A percentile compares a stretch with the other conserved stretches of the same genome.
Conservation (phyloP, 139 green algal species). For the Chlorella vulgaris region DNA sequence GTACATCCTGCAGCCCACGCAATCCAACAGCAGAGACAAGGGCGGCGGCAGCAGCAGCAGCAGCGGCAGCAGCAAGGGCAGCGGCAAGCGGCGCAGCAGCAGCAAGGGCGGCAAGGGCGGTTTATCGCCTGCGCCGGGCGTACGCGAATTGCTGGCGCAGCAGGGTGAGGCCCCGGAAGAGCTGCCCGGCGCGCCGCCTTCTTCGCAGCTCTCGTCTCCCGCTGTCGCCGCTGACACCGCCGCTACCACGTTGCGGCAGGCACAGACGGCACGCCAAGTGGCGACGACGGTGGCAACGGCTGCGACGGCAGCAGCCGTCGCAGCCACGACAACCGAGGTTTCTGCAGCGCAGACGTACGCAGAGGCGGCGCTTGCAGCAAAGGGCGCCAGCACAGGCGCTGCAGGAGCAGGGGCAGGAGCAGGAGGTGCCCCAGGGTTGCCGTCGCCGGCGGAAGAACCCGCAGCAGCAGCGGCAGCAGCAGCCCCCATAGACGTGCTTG, state of each 20-base stretch:
- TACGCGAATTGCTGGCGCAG: slow-evolving; percentile 3
- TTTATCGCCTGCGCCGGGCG: background rate
- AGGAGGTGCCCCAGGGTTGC: background rate
- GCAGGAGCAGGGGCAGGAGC: background rate
- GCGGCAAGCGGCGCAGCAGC: background rate
- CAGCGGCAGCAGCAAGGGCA: background rate
- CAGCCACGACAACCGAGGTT: background rate
- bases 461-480: background rate
- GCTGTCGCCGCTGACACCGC: background rate
- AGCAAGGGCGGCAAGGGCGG: background rate
- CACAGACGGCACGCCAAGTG: background rate
- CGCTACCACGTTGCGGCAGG: background rate
- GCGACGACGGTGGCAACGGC: background rate
- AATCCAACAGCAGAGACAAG: background rate
- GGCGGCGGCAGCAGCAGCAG: background rate
- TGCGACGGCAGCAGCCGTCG: background rate
- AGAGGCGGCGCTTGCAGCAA: background rate
- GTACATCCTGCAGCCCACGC: slow-evolving; percentile 15
- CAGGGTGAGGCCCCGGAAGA: background rate
- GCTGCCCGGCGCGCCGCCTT: no score
- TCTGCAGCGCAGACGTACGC: background rate
- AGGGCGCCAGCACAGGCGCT: background rate
- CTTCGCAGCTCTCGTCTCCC: no score
- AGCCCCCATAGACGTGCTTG: background rate
- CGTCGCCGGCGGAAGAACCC: background rate